Evolutionary conservation across 306 rosid genomes (phyloP).

Genomic region (Psophocarpus tetragonolobus): DNA sequence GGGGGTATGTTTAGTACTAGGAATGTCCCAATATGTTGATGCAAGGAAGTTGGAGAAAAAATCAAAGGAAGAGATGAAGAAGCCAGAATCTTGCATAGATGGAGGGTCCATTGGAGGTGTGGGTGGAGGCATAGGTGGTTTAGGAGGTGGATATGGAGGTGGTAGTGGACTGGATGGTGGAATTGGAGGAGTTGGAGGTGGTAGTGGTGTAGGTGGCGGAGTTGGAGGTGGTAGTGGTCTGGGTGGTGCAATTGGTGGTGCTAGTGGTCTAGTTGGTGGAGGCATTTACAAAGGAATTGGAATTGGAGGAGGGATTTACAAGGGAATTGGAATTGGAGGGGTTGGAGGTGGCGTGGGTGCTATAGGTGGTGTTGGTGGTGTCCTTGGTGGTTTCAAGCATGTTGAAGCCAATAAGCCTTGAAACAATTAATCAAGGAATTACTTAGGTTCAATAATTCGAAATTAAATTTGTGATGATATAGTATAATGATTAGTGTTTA

Average conservation of each 20-base stretch:
- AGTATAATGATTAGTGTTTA: neutral
- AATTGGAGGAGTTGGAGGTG: slow-evolving; percentile 34
- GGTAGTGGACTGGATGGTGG: slow-evolving; percentile 34
- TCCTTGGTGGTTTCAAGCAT: neutral
- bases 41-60: slow-evolving; percentile 45
- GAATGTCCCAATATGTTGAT: slow-evolving; percentile 35
- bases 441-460: neutral
- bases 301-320: neutral
- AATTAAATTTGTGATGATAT: neutral
- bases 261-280: neutral
- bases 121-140: neutral
- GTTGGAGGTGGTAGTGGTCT: too few relatives aligned
- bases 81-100: slow-evolving; percentile 44
- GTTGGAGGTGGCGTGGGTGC: slow-evolving; percentile 20
- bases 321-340: neutral
- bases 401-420: slow-evolving; percentile 28
- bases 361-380: slow-evolving; percentile 35
- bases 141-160: slow-evolving; percentile 34
- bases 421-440: neutral
- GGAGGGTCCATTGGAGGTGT: slow-evolving; percentile 3
- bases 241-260: slow-evolving; percentile 25
- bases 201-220: slow-evolving; percentile 24
- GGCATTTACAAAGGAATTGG: neutral
- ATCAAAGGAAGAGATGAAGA: slow-evolving; percentile 43
- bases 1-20: slow-evolving; percentile 41